Evolutionary conservation across 371 early-diverging fungal genomes (phyloP), one percentile per base, ranked within the genome.

Genomic region (Haplosporangium sp.): DNA sequence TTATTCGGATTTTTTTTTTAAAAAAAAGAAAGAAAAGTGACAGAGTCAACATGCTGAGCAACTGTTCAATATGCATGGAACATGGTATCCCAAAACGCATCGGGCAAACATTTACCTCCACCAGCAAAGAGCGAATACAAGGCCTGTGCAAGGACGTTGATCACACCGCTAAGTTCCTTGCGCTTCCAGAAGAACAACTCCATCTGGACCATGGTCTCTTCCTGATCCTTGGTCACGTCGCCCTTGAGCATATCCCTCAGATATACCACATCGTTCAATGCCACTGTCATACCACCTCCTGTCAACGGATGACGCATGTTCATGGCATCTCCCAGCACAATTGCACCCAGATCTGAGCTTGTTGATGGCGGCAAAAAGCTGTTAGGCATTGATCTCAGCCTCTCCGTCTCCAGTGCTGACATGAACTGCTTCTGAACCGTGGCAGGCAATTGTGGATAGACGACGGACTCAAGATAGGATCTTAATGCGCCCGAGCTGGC

Each of bases 281-380:
- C 98, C 0, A 98, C 95, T 0, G 98, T 97, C 98, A 98, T 98
- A 18, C 98, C 98, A 64, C 91, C 95, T 52, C 98, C 98, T 1
- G 98, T 98, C 51, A 98, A 82, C 13, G 97, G 97, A 64, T 96
- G 96, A 21, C 98, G 88, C 88, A 97, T 95, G 80, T 98, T 98
- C 82, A 94, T 88, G 4, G 98, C 95, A 84, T 98, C 98, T 55
- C 98, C 98, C 10, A 96, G 74, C 13, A 96, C 74, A 40, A 96
- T 86, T 2, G 94, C 83, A 0, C 98, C 98, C 37, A 83, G 79
- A 6, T 79, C 70, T 36, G 84, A 73, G 55, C 80, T 64, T 0
- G 82, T 74, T 1, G 93, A 85, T 6, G 98, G 94, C 10, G 94
- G 93, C 20, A 97, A 86, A 79, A 89, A 96, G 45, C 91, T 88